Conservation (phyloP, 257 asterid species). For the Hygrophila difformis region DNA sequence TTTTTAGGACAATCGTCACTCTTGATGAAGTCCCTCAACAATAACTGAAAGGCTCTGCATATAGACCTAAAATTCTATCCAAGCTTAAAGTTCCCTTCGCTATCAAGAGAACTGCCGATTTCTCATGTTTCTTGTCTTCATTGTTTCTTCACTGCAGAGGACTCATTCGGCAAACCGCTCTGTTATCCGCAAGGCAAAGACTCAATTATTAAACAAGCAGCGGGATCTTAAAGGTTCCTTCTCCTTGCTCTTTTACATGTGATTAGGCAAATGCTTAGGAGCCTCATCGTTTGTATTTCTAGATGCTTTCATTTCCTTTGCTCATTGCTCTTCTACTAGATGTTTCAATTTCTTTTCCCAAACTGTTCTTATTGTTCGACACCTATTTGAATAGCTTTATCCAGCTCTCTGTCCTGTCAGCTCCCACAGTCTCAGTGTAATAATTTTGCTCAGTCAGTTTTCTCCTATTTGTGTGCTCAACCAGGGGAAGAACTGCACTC, state of each 20-base stretch:
- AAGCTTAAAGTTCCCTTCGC: neutral
- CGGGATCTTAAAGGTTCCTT: slow-evolving; percentile 18
- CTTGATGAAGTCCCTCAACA: no score
- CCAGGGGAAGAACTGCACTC: slow-evolving; percentile 15
- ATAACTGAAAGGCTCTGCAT: no score
- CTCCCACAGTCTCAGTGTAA: neutral
- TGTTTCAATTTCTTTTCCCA: no score
- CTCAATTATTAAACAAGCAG: slow-evolving; percentile 22
- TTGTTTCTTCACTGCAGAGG: slow-evolving; percentile 6
- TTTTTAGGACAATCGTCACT: no score
- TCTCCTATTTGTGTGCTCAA: slow-evolving; percentile 3
- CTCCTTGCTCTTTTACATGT: neutral
- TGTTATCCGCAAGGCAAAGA: slow-evolving; percentile 22
- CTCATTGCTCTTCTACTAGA: no score
- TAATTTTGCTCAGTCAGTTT: neutral
- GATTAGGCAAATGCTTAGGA: no score
- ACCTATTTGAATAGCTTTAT: no score
- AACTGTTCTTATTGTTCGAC: no score
- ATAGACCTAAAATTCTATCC: neutral
- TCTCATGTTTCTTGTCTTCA: neutral
- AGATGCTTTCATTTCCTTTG: no score
- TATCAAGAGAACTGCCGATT: neutral
- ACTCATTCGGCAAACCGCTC: slow-evolving; percentile 1
- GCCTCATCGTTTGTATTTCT: no score
- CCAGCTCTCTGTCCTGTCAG: no score